Base-by-base conservation (phyloP, 192 early-diverging fungal species). In the Backusella liffmaniae region DNA sequence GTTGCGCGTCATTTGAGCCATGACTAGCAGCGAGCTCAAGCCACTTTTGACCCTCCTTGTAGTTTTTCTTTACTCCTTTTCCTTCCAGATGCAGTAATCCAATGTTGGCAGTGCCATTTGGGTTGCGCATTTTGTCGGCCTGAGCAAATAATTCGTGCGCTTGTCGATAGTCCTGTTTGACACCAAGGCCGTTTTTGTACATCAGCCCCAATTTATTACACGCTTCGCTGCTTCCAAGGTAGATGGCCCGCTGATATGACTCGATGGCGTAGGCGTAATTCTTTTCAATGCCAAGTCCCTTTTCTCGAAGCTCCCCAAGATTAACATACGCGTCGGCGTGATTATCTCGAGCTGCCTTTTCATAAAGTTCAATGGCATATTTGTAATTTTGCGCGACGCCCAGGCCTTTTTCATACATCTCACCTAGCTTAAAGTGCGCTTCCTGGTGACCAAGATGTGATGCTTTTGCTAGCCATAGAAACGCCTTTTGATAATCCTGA, bases 381-480 rank as follows among this genome's bases (percentile, higher is more conserved):
- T 62, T 62, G 29, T 26, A 62, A 12, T 62, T 62, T 12, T 62
- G 56, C 21, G 56, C 7, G 26, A 62, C 56, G 10, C 56, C 56
- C 9, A 26, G 26, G 3, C 56, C 56, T 6, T 62, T 62, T 62
- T 62, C 56, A 10, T 62, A 62, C 56, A 62, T 62, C 15, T 62
- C 56, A 0, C 56, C 56, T 1, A 62, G 56, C 26, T 62, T 62
- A 23, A 62, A 62, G 23, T 62, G 56, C 12, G 56, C 56, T 12
- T 62, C 56, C 26, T 26, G 56, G 56, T 62, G 56, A 13, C 56
- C 56, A 62, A 62, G 56, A 12, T 62, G 56, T 1, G 56, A 62
- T 62, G 56, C 56, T 62, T 62, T 62, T 4, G 56, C 56, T 29
- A 79, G 42, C 78, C 78, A 79, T 0, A 51, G 65, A 37, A 79